Evolutionary conservation across 306 rosid species (phyloP), one percentile per base, ranked within the genome.

Genomic region (Neltuma alba): DNA sequence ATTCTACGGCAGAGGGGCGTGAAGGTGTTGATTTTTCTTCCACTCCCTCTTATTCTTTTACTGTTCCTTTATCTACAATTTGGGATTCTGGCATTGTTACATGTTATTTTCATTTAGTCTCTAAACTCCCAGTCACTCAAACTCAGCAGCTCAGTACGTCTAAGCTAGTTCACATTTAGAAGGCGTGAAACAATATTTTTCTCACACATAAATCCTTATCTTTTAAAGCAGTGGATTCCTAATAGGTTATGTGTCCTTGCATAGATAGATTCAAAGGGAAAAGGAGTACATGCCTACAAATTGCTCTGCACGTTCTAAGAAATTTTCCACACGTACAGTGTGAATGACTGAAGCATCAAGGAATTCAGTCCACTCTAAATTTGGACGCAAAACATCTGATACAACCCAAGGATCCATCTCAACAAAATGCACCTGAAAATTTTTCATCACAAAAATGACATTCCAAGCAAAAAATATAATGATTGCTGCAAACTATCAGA

Each of bases 381-480:
- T 93, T 58, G 96, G 97, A 57, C 87, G 88, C 72, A 95, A 83
- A 76, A 95, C 96, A 78, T 93, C 88, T 27, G 99, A 87, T 62
- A 95, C 82, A 50, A 95, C 97, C 99, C 99, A 95, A 63, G 98
- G 98, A 87, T 91, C 99, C 98, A 93, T 93, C 89, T 95, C 99
- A 64, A 95, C 92, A 83, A 95, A 95, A 80, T 95, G 99, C 57
- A 88, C 99, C 98, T 95, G 80, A 62, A 89, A 76, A 18, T 33
- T 72, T 67, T 60, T 27, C 65, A 81, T 45, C 62, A 74, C 25
- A 38, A 15, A 63, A 70, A 31, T 65, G 78, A 77, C 16, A 60
- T n/a, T 70, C 54, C 38, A 47, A 30, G 67, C 9, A n/a, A 68
- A n/a, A n/a, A 70, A 33, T 9, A 27, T 37, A 31, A 13, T 12